These are phyloP conservation scores for Camelina sativa DNA, from an alignment of 345 rosid genomes.

Conservation along the genomic window DNA sequence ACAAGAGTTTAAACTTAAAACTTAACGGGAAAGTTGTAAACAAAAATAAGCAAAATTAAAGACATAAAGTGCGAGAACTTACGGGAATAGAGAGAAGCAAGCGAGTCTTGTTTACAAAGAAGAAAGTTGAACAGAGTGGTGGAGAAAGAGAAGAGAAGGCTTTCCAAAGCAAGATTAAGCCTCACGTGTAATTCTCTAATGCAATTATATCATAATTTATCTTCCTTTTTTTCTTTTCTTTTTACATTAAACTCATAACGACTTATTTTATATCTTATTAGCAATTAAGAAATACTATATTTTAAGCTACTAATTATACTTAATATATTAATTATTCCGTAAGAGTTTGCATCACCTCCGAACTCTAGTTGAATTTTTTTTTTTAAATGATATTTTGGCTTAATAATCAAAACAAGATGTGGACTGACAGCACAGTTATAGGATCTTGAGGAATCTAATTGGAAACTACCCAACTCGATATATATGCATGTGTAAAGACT, in stretches of 20 bases:
- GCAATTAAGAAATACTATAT: too few species aligned
- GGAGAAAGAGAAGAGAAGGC: constrained; percentile 1
- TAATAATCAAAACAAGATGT: constrained; percentile 15
- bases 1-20: background rate
- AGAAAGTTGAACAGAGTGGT: background rate
- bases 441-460: constrained; percentile 45
- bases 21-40: background rate
- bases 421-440: constrained; percentile 40
- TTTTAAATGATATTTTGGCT: constrained; percentile 19
- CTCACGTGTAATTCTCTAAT: constrained; percentile 1
- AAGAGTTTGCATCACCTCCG: background rate
- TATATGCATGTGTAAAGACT: constrained; percentile 29
- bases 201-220: background rate
- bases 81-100: constrained; percentile 6
- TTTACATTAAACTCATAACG: background rate
- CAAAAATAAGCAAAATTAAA: background rate
- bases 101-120: constrained; percentile 18
- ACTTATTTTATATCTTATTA: background rate
- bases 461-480: constrained; percentile 32
- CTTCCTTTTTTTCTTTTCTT: background rate
- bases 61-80: constrained; percentile 10
- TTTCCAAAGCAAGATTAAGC: background rate
- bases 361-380: background rate
- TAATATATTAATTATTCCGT: background rate
- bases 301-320: too few species aligned